Evolutionary conservation across 1,284 basidiomycete genomes (phyloP), one percentile per base, ranked within the genome.

Genomic region (Chiua sp.): DNA sequence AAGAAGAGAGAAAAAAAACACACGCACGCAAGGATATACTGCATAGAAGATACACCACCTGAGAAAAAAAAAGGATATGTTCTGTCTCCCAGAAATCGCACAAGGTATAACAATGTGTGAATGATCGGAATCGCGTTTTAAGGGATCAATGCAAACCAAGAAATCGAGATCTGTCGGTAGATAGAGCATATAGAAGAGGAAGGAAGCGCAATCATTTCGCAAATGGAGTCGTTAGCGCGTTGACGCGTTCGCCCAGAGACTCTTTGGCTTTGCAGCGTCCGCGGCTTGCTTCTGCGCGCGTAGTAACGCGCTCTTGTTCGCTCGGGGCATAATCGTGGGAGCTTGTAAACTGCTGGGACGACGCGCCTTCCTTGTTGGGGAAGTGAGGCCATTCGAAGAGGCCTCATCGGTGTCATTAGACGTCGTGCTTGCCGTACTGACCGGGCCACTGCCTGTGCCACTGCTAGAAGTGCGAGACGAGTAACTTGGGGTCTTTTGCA

Each of bases 251-350:
- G 71, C 71, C 73, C 72, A 72, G n/a, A 48, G 72, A 28, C 71
- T 72, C 61, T 74, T 72, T 6, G 71, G 72, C 35, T 74, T 72
- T 22, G 71, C 62, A 33, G 72, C 69, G 0, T 72, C 73, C 16
- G 42, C 53, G 2, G 62, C 71, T 39, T 65, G 57, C 76, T 91
- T 91, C 62, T 87, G 87, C 16, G 82, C 84, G 28, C 92, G 80
- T 56, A 93, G 72, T n/a, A 87, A 75, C 3, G 91, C 90, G 64
- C 88, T 92, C 73, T 83, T 86, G 73, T 93, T 93, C 58, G 80
- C 83, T 53, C 90, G 80, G 8, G 91, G 91, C 3, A 77, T 74
- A 62, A 92, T 88, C 3, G 80, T 78, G 2, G 90, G 90, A 4
- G 78, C 78, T 53, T 76, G 74, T 47, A 84, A 69, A 65, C 85